phyloP scores from a whole-genome alignment of 2,329 filamentous ascomycete genomes.

The Diaporthe ampelina region DNA sequence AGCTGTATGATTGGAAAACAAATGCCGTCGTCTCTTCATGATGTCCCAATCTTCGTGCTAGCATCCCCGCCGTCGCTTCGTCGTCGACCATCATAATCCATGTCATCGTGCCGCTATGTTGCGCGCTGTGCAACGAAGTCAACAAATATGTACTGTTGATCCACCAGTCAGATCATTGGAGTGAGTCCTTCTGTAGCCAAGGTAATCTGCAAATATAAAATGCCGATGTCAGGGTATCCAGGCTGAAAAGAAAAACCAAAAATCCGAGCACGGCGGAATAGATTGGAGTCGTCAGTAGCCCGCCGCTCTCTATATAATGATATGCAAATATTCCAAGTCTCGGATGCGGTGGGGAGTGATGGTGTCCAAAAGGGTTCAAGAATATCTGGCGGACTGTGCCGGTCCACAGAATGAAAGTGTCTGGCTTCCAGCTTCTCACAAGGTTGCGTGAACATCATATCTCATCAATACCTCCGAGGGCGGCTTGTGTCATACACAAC shows the following conservation, averaged over 20 bases:
- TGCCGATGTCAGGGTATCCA: slow-evolving; percentile 35
- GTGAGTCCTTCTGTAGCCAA: slow-evolving; percentile 10
- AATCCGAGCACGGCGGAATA: slow-evolving; percentile 8
- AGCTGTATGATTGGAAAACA: neutral
- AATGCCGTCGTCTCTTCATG: slow-evolving; percentile 16
- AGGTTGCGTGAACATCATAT: neutral
- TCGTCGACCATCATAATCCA: slow-evolving; percentile 1
- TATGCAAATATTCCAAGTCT: slow-evolving; percentile 17
- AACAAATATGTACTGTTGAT: slow-evolving; percentile 34
- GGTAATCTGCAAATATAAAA: slow-evolving; percentile 10
- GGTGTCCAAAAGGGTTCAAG: neutral
- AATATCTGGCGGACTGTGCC: neutral
- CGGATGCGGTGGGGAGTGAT: neutral
- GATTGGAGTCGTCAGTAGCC: neutral
- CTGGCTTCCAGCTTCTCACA: neutral
- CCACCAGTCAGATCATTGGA: slow-evolving; percentile 5
- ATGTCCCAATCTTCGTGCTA: neutral
- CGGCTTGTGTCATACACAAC: slow-evolving; percentile 68
- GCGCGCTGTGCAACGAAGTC: neutral
- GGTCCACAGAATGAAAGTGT: neutral
- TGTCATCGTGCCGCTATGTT: slow-evolving; percentile 7
- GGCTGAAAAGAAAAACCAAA: slow-evolving; percentile 3
- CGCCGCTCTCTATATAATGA: slow-evolving; percentile 35
- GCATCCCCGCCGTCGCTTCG: neutral
- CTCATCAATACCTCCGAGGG: slow-evolving; percentile 38